Evolutionary conservation across 805 yeast genomes (phyloP).

Genomic region (Myxozyma neotropica): DNA sequence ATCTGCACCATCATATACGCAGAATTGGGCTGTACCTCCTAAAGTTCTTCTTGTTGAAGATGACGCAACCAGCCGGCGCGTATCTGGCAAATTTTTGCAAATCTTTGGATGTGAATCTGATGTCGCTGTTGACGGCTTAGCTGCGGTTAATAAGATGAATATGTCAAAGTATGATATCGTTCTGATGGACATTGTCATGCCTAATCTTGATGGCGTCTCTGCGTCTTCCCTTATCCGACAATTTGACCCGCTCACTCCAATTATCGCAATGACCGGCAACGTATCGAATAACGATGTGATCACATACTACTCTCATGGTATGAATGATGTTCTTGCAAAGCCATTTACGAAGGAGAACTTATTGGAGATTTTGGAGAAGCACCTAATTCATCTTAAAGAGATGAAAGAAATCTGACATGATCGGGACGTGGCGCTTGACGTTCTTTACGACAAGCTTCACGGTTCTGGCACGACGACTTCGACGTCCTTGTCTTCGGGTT

Average conservation of each 20-base stretch:
- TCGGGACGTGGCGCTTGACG: conserved; percentile 13
- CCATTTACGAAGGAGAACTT: conserved; percentile 91
- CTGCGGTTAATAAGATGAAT: conserved; percentile 85
- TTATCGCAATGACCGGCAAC: conserved; percentile 92
- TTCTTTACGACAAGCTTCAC: conserved; percentile 7
- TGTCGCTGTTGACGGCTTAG: conserved; percentile 87
- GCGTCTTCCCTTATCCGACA: conserved; percentile 88
- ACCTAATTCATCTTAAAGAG: conserved; percentile 36
- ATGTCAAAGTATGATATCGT: conserved; percentile 55
- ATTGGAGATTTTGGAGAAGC: conserved; percentile 71
- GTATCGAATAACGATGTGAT: conserved; percentile 80
- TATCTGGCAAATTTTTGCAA: conserved; percentile 78
- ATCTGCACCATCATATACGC: conserved; percentile 23
- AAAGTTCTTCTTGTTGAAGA: conserved; percentile 59
- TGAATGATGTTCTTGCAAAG: conserved; percentile 89
- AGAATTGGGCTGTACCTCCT: conserved; percentile 47
- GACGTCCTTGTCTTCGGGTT: neutral
- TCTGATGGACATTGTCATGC: conserved; percentile 61
- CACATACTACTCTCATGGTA: conserved; percentile 49
- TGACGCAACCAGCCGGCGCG: conserved; percentile 65
- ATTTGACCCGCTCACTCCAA: conserved; percentile 82
- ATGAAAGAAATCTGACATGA: conserved; percentile 32
- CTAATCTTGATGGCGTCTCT: conserved; percentile 64
- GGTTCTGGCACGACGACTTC: neutral
- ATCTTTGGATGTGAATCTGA: conserved; percentile 93